Evolutionary conservation across 2,329 filamentous ascomycete genomes (phyloP).

Genomic region (Nothomitra cinnamomea): DNA sequence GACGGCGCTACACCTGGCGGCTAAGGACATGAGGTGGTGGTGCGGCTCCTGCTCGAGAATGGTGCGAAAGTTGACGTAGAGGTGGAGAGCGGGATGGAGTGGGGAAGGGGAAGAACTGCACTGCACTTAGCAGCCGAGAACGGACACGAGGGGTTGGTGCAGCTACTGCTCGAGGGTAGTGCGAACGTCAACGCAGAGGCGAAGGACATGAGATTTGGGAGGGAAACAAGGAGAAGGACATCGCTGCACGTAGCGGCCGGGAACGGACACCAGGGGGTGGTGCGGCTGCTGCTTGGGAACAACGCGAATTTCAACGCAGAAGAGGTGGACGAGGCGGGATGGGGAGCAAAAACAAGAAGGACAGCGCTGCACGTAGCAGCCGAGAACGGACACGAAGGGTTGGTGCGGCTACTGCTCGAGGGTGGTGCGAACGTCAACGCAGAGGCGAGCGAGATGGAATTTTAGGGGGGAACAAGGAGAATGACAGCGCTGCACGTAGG

Average conservation of each 20-base stretch:
- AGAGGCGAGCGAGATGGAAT: not conserved
- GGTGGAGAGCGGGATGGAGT: not conserved
- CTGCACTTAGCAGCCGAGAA: too few species aligned
- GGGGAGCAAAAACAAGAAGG: not conserved
- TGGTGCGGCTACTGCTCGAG: not conserved
- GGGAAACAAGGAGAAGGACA: not conserved
- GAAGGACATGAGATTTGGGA: too few species aligned
- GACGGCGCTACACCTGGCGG: too few species aligned
- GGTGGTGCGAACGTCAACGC: not conserved
- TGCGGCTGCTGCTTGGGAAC: too few species aligned
- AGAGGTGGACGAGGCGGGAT: not conserved
- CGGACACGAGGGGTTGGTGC: not conserved
- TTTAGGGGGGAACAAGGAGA: not conserved
- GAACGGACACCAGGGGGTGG: too few species aligned
- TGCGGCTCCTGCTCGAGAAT: too few species aligned
- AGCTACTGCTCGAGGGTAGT: not conserved
- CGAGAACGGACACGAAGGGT: not conserved
- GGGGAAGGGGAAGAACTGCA: too few species aligned
- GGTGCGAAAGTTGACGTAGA: not conserved
- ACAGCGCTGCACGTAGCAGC: too few species aligned
- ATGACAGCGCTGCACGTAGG: not conserved
- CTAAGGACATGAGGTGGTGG: too few species aligned
- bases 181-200: not conserved
- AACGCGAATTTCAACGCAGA: not conserved
- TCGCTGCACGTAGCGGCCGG: too few species aligned